Evolutionary conservation across 306 rosid genomes (phyloP).

Genomic region (Vigna mungo): DNA sequence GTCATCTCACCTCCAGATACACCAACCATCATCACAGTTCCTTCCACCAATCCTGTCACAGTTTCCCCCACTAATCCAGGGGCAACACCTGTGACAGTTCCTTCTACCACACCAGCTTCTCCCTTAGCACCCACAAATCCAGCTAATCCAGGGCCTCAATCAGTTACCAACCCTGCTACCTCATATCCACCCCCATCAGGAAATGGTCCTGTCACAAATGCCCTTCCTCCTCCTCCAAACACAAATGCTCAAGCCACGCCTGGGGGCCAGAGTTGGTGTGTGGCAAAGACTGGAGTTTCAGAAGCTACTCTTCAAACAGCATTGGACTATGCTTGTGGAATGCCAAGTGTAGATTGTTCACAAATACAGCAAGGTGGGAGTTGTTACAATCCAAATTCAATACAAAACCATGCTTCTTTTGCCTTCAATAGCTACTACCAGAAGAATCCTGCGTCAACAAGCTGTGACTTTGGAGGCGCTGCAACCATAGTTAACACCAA

Average conservation of each 20-base stretch:
- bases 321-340: constrained; percentile 91
- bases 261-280: constrained; percentile 93
- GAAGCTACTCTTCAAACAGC: constrained; percentile 77
- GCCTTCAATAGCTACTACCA: constrained; percentile 90
- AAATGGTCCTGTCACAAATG: constrained; percentile 49
- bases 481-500: constrained; percentile 70
- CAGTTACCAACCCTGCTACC: constrained; percentile 66
- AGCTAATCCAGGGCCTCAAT: constrained; percentile 59
- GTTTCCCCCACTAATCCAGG: constrained; percentile 63
- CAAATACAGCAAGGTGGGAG: constrained; percentile 82
- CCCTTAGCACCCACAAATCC: constrained; percentile 58
- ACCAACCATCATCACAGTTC: constrained; percentile 78
- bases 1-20: constrained; percentile 51
- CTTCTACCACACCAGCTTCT: constrained; percentile 68
- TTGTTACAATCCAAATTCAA: constrained; percentile 74
- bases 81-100: constrained; percentile 56
- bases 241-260: constrained; percentile 57
- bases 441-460: constrained; percentile 78
- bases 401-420: constrained; percentile 87
- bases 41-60: constrained; percentile 71
- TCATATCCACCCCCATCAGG: constrained; percentile 78
- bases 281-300: constrained; percentile 71
- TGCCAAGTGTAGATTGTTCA: constrained; percentile 67
- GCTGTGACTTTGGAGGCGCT: constrained; percentile 91
- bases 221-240: constrained; percentile 62